phyloP scores from a whole-genome alignment of 2,329 filamentous ascomycete species.

The Raffaelea deltoideospora region DNA sequence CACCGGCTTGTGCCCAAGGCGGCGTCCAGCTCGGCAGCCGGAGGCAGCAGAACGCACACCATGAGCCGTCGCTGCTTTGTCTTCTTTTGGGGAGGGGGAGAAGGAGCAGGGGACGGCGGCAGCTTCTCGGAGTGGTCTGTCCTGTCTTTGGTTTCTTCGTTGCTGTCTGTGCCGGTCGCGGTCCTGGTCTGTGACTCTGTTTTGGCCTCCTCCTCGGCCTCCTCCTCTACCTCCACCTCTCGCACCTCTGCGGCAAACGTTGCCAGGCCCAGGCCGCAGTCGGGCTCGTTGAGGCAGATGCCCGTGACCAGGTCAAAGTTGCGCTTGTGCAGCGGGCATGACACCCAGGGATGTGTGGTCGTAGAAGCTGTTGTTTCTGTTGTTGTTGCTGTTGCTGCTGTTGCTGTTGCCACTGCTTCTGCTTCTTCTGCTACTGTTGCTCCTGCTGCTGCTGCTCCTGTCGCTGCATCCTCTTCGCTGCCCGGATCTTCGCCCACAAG shows the following conservation, averaged over 20 bases:
- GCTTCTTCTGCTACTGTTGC: no score
- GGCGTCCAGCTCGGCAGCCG: slow-evolving; percentile 64
- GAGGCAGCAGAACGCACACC: slow-evolving; percentile 69
- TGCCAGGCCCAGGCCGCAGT: slow-evolving; percentile 52
- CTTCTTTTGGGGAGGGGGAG: no score
- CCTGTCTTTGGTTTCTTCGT: no score
- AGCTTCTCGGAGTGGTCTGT: no score
- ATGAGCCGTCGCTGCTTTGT: slow-evolving; percentile 49
- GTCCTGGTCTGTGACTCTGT: background rate
- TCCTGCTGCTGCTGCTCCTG: slow-evolving; percentile 20
- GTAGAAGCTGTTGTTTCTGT: no score
- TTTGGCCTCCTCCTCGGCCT: slow-evolving; percentile 20
- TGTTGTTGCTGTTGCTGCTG: no score
- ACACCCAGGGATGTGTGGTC: slow-evolving; percentile 52
- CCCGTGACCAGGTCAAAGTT: slow-evolving; percentile 68
- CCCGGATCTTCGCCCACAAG: slow-evolving; percentile 53
- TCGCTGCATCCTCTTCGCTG: slow-evolving; percentile 10
- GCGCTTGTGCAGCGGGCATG: slow-evolving; percentile 78
- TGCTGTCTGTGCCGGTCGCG: background rate
- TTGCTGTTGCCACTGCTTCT: no score
- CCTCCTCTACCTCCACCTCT: slow-evolving; percentile 46
- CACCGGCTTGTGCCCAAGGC: slow-evolving; percentile 66
- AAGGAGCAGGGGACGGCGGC: no score
- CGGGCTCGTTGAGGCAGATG: slow-evolving; percentile 57
- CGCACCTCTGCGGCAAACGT: slow-evolving; percentile 67